Evolutionary conservation across 768 basidiomycete genomes (phyloP).

Genomic region (Lactarius hatsudake): DNA sequence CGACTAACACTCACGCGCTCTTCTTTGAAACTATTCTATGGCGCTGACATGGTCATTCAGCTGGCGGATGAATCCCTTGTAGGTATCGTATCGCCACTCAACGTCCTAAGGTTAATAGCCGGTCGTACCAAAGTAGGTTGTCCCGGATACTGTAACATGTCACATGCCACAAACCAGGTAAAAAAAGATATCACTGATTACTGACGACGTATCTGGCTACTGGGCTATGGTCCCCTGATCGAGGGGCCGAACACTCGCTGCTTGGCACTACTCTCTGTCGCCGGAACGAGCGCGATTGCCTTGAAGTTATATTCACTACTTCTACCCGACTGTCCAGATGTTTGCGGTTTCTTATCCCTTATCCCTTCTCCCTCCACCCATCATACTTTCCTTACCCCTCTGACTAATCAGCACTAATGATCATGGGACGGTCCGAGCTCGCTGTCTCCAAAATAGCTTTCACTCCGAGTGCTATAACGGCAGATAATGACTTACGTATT

Average conservation of each 20-base stretch:
- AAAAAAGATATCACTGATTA: not conserved
- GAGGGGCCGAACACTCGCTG: not conserved
- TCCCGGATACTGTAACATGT: not conserved
- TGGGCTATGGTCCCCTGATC: not conserved
- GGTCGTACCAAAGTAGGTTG: not conserved
- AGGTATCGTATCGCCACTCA: not conserved
- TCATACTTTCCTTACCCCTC: not conserved
- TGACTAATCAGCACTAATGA: not conserved
- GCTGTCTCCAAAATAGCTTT: not conserved
- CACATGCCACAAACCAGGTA: not conserved
- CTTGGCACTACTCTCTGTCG: not conserved
- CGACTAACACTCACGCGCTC: not conserved
- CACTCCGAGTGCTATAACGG: not conserved
- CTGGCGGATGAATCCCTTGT: not conserved
- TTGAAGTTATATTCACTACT: not conserved
- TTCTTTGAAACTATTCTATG: not conserved
- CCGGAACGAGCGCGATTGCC: not conserved
- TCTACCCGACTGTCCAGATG: not conserved
- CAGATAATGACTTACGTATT: slow-evolving; percentile 23
- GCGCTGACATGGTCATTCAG: not conserved
- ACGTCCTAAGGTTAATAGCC: not conserved
- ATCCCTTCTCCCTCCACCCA: not conserved
- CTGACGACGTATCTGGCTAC: not conserved
- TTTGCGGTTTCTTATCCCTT: not conserved
- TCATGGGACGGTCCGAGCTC: not conserved